Evolutionary conservation across 208 protist species (phyloP).

Genomic region (Trypanosoma lewisi): DNA sequence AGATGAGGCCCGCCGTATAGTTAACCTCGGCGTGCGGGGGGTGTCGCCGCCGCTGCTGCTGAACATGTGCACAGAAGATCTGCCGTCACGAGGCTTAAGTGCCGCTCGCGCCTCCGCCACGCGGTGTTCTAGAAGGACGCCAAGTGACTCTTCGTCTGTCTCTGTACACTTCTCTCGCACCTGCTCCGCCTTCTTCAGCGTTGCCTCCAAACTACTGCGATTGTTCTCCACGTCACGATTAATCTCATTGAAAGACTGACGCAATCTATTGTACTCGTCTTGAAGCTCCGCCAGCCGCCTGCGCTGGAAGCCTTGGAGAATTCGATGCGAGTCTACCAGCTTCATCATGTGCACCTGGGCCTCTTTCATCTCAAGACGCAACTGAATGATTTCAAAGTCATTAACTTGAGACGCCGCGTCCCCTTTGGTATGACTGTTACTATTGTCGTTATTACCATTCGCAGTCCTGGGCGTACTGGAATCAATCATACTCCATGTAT

Average conservation of each 20-base stretch:
- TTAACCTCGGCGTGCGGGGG: background rate
- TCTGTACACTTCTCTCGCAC: background rate
- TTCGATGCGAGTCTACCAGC: slow-evolving; percentile 39
- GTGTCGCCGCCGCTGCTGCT: slow-evolving; percentile 1
- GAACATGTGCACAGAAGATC: too few relatives aligned
- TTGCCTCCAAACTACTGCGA: slow-evolving; percentile 12
- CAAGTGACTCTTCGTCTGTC: slow-evolving; percentile 14
- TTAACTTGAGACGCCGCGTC: slow-evolving; percentile 11
- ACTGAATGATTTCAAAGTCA: slow-evolving; percentile 19
- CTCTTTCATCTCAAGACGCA: slow-evolving; percentile 42
- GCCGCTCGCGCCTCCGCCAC: slow-evolving; percentile 13
- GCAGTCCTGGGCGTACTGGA: slow-evolving; percentile 17
- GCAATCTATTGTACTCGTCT: slow-evolving; percentile 3
- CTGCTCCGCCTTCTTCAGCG: slow-evolving; percentile 11
- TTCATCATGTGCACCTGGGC: slow-evolving; percentile 27
- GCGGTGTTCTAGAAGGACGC: background rate
- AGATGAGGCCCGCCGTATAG: background rate
- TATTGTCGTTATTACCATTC: too few relatives aligned
- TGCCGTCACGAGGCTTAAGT: background rate
- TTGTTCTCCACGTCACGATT: slow-evolving; percentile 3
- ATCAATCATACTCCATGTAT: slow-evolving; percentile 20
- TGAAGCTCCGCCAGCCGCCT: slow-evolving; percentile 16
- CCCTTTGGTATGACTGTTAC: too few relatives aligned
- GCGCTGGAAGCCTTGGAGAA: slow-evolving; percentile 25
- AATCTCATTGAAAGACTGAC: slow-evolving; percentile 7